These are phyloP conservation scores for Colletotrichum sansevieriae DNA, from an alignment of 2,329 filamentous ascomycete genomes.

Conservation along the genomic window DNA sequence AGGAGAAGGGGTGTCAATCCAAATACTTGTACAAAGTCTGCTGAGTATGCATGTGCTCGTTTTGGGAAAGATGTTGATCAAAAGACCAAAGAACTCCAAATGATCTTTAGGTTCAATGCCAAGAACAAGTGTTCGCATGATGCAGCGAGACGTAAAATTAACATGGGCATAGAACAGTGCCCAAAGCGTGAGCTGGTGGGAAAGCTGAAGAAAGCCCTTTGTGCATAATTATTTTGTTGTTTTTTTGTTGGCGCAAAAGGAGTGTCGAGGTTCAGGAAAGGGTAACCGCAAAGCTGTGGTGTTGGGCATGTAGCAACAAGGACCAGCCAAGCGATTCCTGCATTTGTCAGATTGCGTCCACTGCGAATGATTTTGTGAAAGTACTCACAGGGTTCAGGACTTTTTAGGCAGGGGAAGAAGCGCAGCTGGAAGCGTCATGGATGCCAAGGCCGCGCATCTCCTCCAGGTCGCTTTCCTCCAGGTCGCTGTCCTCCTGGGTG, in stretches of 20 bases:
- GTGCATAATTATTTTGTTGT: too few species aligned
- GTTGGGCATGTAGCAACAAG: too few species aligned
- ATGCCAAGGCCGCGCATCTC: neutral
- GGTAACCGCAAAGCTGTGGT: too few species aligned
- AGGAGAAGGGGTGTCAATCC: neutral
- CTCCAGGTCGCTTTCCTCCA: neutral
- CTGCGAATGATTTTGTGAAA: too few species aligned
- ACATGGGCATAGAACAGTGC: neutral
- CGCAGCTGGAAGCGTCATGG: too few species aligned
- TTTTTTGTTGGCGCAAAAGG: too few species aligned
- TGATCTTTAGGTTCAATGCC: neutral
- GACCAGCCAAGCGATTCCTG: too few species aligned
- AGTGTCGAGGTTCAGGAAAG: too few species aligned
- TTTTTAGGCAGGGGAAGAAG: neutral
- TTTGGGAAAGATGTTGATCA: neutral
- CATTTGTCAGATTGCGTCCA: too few species aligned
- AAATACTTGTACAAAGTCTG: slow-evolving; percentile 13
- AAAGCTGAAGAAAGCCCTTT: neutral
- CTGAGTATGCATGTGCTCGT: neutral
- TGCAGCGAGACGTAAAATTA: neutral
- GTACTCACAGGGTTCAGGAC: too few species aligned
- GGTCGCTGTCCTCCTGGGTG: neutral
- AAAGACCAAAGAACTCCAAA: neutral
- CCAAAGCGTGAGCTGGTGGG: neutral
- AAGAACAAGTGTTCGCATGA: slow-evolving; percentile 9